Evolutionary conservation across 106 monocot species (phyloP).

Genomic region (Dioscorea alata): DNA sequence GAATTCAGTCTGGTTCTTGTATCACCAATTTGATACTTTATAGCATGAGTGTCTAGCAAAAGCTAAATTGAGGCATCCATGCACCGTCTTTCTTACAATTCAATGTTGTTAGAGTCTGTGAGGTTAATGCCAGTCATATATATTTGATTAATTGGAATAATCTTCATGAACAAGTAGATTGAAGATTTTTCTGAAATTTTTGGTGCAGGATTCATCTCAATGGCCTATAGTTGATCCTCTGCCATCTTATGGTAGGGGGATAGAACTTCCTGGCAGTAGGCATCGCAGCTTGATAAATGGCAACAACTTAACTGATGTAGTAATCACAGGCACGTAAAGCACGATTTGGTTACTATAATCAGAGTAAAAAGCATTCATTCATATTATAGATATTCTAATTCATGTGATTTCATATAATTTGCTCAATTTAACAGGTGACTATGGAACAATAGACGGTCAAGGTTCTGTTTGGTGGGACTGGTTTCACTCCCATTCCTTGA

Average conservation of each 20-base stretch:
- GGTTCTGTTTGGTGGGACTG: conserved; percentile 84
- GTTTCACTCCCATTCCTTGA: conserved; percentile 43
- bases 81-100: too few species aligned
- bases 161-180: too few species aligned
- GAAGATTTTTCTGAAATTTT: not conserved
- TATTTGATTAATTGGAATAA: too few species aligned
- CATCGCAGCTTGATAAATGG: conserved; percentile 81
- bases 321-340: conserved; percentile 59
- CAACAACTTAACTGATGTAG: conserved; percentile 66
- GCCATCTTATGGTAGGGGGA: conserved; percentile 75
- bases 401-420: not conserved
- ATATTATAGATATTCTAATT: too few species aligned
- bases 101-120: too few species aligned
- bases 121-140: too few species aligned
- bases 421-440: conserved; percentile 38
- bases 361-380: too few species aligned
- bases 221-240: conserved; percentile 69
- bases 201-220: conserved; percentile 54
- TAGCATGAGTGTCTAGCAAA: not conserved
- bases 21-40: not conserved
- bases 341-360: too few species aligned
- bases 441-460: conserved; percentile 75
- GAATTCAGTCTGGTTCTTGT: too few species aligned
- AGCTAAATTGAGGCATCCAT: not conserved
- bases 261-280: conserved; percentile 57